phyloP scores from a whole-genome alignment of 1,139 yeast species.

The Sugiyamaella novakii region DNA sequence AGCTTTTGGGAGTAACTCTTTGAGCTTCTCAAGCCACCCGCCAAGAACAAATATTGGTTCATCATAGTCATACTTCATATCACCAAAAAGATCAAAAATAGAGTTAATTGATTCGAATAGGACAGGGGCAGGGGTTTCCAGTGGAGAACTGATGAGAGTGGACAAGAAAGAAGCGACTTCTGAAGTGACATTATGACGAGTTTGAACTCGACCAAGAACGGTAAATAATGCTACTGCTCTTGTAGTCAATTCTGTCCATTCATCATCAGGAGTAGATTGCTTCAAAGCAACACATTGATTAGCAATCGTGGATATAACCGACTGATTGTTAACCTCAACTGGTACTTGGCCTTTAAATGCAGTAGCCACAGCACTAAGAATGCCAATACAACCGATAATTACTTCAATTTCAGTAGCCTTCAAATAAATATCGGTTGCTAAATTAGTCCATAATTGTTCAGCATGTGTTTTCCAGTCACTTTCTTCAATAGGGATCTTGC shows the following conservation, averaged over 20 bases:
- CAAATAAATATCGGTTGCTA: constrained; percentile 26
- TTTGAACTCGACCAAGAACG: constrained; percentile 50
- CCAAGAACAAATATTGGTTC: constrained; percentile 62
- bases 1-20: constrained; percentile 51
- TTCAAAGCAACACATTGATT: constrained; percentile 25
- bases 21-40: constrained; percentile 51
- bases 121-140: constrained; percentile 42
- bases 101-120: constrained; percentile 64
- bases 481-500: constrained; percentile 26
- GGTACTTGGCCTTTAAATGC: constrained; percentile 46
- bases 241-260: constrained; percentile 33
- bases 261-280: constrained; percentile 28
- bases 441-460: constrained; percentile 35
- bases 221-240: constrained; percentile 55
- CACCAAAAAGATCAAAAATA: constrained; percentile 82
- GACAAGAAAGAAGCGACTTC: constrained; percentile 32
- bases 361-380: constrained; percentile 62
- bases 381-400: constrained; percentile 56
- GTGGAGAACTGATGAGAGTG: constrained; percentile 18
- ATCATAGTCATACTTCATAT: constrained; percentile 67
- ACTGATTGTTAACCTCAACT: constrained; percentile 26
- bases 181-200: constrained; percentile 50
- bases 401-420: constrained; percentile 43
- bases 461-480: constrained; percentile 36
- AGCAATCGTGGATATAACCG: constrained; percentile 25